Evolutionary conservation across 75 land plant species (phyloP), one percentile per base, ranked within the genome.

Genomic region (Larix kaempferi): DNA sequence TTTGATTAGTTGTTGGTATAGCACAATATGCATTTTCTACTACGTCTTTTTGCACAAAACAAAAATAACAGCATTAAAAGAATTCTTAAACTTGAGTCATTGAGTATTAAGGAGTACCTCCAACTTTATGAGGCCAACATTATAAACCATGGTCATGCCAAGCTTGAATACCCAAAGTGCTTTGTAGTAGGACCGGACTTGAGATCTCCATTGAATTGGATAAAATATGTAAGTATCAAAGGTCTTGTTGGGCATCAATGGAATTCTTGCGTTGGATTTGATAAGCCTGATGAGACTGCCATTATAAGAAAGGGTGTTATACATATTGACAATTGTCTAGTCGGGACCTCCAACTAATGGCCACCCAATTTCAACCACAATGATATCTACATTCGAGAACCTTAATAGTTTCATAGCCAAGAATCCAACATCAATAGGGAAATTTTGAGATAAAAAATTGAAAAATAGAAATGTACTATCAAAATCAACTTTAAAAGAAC

Each of bases 141-240:
- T 77, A 57, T 82, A 85, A 21, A 81, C 86, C 14, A 75, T 56
- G 41, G 76, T 79, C 64, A 87, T 27, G 57, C 88, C 84, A 3
- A 88, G 83, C 56, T 62, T 61, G 66, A 90, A 90, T 52, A 92
- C 16, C 94, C 94, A 59, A 81, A 92, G 76, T 90, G 71, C 83
- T 92, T 92, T 10, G 86, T 63, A 4, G 78, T 76, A 10, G 91
- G 87, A 1, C 91, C 95, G n/a, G 82, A 86, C 76, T 89, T 92
- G 52, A 81, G 81, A 78, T 94, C 62, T 78, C 92, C 94, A 60
- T 92, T 92, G 81, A 90, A 94, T n/a, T 55, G 92, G 77, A 57
- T 88, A 89, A 74, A 90, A 94, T 16, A 94, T 56, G 78, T 80
- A 92, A 21, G 89, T 77, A 54, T 88, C 86, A 8, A 90, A 54